A percentile compares a stretch with the other conserved stretches of the same genome.
These are phyloP conservation scores for Coemansia sp. DNA, from an alignment of 192 early-diverging fungal species.

Conservation along the genomic window DNA sequence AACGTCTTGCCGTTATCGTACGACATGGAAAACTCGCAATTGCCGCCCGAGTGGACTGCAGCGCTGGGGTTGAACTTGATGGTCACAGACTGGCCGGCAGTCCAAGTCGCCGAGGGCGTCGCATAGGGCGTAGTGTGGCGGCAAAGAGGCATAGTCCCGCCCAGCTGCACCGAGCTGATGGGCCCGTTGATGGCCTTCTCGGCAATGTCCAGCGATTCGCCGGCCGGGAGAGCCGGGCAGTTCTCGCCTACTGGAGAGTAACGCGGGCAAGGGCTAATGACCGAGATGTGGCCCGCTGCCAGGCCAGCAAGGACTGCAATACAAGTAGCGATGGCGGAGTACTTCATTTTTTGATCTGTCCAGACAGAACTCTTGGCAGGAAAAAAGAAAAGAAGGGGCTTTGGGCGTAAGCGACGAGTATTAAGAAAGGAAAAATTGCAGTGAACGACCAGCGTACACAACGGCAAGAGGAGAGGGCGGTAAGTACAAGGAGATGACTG, in stretches of 20 bases:
- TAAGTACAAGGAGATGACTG: background rate
- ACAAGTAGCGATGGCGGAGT: background rate
- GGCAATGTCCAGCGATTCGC: conserved; percentile 37
- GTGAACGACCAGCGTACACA: conserved; percentile 9
- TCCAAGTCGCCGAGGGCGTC: conserved; percentile 29
- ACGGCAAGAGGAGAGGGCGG: background rate
- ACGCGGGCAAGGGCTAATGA: conserved; percentile 38
- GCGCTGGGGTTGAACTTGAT: conserved; percentile 25
- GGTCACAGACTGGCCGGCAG: conserved; percentile 35
- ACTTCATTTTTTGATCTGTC: conserved; percentile 9
- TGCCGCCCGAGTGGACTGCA: conserved; percentile 48
- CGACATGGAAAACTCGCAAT: conserved; percentile 58
- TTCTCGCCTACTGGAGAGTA: conserved; percentile 18
- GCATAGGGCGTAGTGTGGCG: conserved; percentile 36
- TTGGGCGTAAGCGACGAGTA: background rate
- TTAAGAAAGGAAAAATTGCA: background rate
- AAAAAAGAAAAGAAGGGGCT: background rate
- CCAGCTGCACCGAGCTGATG: conserved; percentile 12
- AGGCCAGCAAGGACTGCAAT: conserved; percentile 10
- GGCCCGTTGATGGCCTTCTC: conserved; percentile 32
- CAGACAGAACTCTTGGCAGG: background rate
- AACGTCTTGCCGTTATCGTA: conserved; percentile 52
- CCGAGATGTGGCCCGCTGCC: conserved; percentile 24
- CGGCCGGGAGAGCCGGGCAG: conserved; percentile 48
- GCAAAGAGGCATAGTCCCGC: conserved; percentile 25